These are phyloP conservation scores for Neodidymelliopsis sp. DNA, from an alignment of 2,329 filamentous ascomycete genomes.

Conservation along the genomic window DNA sequence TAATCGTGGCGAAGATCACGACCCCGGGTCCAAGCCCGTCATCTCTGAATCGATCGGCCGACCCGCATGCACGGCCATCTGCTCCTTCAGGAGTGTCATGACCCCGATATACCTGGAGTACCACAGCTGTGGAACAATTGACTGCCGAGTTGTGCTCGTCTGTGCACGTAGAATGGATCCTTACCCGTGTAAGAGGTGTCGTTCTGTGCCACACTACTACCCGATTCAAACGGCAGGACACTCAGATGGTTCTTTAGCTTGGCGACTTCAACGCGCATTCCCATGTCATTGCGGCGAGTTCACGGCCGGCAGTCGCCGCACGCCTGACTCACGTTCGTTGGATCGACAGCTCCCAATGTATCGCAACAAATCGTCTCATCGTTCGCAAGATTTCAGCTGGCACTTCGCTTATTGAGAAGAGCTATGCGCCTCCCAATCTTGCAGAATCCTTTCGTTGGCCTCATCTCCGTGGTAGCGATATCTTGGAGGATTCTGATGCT, in stretches of 20 bases:
- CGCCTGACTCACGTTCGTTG: background rate
- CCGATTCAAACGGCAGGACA: no score
- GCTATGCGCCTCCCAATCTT: background rate
- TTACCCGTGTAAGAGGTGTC: conserved; percentile 5
- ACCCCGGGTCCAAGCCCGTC: background rate
- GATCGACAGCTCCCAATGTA: conserved; percentile 3
- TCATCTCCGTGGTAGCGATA: conserved; percentile 1
- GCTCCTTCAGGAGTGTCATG: background rate
- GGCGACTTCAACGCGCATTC: background rate
- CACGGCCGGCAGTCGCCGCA: conserved; percentile 16
- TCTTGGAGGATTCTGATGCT: background rate
- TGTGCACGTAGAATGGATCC: conserved; percentile 7
- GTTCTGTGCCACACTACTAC: background rate
- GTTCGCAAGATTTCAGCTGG: background rate
- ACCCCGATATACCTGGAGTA: no score
- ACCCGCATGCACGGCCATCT: background rate
- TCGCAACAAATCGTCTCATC: no score
- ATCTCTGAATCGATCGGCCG: background rate
- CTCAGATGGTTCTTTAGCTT: background rate
- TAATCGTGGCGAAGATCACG: conserved; percentile 11
- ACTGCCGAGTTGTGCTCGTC: background rate
- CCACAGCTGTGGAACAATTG: background rate
- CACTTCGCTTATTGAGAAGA: background rate
- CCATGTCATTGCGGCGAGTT: conserved; percentile 8
- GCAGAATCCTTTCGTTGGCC: background rate